phyloP scores from a whole-genome alignment of 805 yeast species.

The Zygoascus biomembranicola region DNA sequence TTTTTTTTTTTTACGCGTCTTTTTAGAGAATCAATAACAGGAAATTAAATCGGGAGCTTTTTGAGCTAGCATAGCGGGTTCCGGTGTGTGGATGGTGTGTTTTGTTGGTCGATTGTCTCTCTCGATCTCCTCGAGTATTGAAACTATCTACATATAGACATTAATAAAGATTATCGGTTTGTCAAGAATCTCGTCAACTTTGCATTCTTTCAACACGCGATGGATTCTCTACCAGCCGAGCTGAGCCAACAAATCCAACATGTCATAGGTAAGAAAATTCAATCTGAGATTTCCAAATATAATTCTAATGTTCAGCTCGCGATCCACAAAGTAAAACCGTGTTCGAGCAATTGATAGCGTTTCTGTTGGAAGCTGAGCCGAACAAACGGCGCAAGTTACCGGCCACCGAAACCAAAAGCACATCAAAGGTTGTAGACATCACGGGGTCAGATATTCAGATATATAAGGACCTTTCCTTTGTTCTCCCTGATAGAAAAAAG shows the following conservation, averaged over 20 bases:
- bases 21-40: too few species aligned
- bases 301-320: background rate
- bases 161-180: too few species aligned
- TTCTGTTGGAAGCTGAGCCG: background rate
- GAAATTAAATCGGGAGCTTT: too few species aligned
- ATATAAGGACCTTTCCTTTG: background rate
- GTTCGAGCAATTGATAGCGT: background rate
- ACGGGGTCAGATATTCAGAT: background rate
- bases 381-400: background rate
- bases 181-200: too few species aligned
- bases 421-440: background rate
- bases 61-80: too few species aligned
- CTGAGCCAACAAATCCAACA: background rate
- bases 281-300: background rate
- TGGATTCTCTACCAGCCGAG: background rate
- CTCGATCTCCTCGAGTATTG: too few species aligned
- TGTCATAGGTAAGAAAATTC: background rate
- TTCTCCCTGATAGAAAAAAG: conserved; percentile 2
- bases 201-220: background rate
- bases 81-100: too few species aligned
- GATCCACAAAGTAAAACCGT: background rate
- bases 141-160: too few species aligned
- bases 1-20: background rate
- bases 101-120: too few species aligned
- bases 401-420: background rate